phyloP scores from a whole-genome alignment of 1,284 basidiomycete genomes.

The Malassezia vespertilionis region DNA sequence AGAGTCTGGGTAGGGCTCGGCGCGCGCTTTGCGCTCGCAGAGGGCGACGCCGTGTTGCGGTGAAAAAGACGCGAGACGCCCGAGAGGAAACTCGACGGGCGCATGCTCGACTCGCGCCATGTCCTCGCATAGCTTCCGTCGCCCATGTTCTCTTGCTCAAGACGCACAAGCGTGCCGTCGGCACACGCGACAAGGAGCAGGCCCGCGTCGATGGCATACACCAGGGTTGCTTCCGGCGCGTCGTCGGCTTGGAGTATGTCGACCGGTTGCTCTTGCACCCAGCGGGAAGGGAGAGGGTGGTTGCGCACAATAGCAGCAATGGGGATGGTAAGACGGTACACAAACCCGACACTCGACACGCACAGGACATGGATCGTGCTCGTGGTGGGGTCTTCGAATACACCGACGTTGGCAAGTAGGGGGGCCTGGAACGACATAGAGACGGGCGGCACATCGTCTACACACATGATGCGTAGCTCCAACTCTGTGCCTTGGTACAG shows the following conservation, averaged over 20 bases:
- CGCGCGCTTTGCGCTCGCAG: slow-evolving; percentile 11
- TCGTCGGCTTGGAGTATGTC: slow-evolving; percentile 20
- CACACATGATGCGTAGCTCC: slow-evolving; percentile 20
- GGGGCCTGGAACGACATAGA: slow-evolving; percentile 32
- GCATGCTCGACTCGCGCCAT: slow-evolving; percentile 29
- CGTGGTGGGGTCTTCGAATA: slow-evolving; percentile 22
- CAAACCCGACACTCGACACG: slow-evolving; percentile 25
- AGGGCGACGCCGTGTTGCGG: slow-evolving; percentile 21
- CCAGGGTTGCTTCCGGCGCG: slow-evolving; percentile 20
- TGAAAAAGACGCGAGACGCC: slow-evolving; percentile 35
- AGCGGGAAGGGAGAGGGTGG: slow-evolving; percentile 15
- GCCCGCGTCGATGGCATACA: slow-evolving; percentile 26
- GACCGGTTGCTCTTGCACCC: slow-evolving; percentile 28
- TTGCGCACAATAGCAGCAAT: slow-evolving; percentile 24
- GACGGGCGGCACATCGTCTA: slow-evolving; percentile 2
- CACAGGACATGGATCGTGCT: slow-evolving; percentile 25
- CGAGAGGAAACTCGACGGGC: slow-evolving; percentile 33
- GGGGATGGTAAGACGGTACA: slow-evolving; percentile 27
- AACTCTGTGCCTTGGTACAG: slow-evolving; percentile 24
- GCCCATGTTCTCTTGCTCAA: slow-evolving; percentile 19
- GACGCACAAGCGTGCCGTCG: slow-evolving; percentile 34
- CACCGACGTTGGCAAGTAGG: slow-evolving; percentile 22
- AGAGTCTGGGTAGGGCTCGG: slow-evolving; percentile 23
- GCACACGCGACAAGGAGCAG: slow-evolving; percentile 33
- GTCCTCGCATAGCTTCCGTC: slow-evolving; percentile 18